Evolutionary conservation across 2,329 filamentous ascomycete genomes (phyloP), one percentile per base, ranked within the genome.

Genomic region (Lithohypha guttulata): DNA sequence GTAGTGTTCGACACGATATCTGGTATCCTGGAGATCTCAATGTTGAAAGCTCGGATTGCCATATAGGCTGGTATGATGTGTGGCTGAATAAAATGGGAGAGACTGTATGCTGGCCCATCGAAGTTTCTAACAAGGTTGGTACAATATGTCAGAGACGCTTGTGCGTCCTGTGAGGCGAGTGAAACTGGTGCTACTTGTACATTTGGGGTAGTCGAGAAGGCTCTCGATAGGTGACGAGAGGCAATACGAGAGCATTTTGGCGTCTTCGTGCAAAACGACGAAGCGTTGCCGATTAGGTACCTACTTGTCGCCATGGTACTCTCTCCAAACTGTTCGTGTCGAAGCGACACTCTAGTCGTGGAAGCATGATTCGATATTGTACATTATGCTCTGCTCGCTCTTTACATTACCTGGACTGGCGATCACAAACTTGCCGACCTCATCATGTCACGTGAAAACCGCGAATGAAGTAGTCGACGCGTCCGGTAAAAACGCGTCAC

Each of bases 1-100:
- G 80, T 81, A n/a, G 83, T 77, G 44, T 82, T 91, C 32, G 84
- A 91, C 14, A 91, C 87, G 9, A 83, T 77, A 61, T 96, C 89
- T 42, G 91, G 85, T 46, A 96, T 81, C 42, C 84, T 76, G 30
- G 89, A 84, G 44, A 95, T 75, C 59, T 95, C 89, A 53, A 96
- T 73, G 57, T 98, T 98, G 60, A 98, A 78, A 35, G 87, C 82
- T 47, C 89, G 83, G 42, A 98, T 77, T 43, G 87, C 85, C 51
- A 93, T 75, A 63, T 96, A 95, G 50, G 84, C 81, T 60, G 93
- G 79, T 53, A 78, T 79, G 9, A 81, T 72, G 20, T 79, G 70
- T 2, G 67, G 68, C 1, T 85, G 86, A 45, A 95, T 74, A 62
- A 95, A 94, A 45, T 84, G 80, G 47, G 84, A 79, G 43, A 95